Conservation (phyloP, 2,329 filamentous ascomycete species). For the Nothophaeocryptopus gaeumannii region DNA sequence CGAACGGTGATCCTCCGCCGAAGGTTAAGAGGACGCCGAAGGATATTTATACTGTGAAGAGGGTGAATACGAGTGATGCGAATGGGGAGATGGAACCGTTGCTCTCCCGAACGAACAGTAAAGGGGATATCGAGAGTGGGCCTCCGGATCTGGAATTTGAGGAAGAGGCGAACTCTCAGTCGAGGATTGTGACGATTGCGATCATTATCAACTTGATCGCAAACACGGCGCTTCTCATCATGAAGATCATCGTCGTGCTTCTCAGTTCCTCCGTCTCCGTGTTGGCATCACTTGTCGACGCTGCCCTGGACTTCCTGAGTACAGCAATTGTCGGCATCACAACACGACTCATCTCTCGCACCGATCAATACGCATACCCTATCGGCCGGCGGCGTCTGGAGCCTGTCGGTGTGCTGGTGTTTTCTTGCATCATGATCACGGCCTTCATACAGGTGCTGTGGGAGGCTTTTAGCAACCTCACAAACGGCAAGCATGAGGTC, state of each 20-base stretch:
- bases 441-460: slow-evolving; percentile 76
- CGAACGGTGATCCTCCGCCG: slow-evolving; percentile 21
- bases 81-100: slow-evolving; percentile 37
- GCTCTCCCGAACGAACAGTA: slow-evolving; percentile 23
- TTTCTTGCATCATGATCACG: slow-evolving; percentile 82
- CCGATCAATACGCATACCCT: slow-evolving; percentile 73
- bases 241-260: slow-evolving; percentile 74
- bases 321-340: slow-evolving; percentile 80
- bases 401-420: slow-evolving; percentile 76
- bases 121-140: slow-evolving; percentile 11
- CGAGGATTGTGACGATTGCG: slow-evolving; percentile 75
- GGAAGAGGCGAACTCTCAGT: slow-evolving; percentile 71
- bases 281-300: slow-evolving; percentile 74
- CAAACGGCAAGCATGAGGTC: slow-evolving; percentile 59
- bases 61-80: slow-evolving; percentile 55
- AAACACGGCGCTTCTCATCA: slow-evolving; percentile 69
- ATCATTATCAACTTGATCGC: slow-evolving; percentile 83
- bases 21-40: slow-evolving; percentile 77
- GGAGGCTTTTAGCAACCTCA: slow-evolving; percentile 65
- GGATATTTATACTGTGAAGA: slow-evolving; percentile 71
- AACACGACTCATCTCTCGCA: slow-evolving; percentile 68
- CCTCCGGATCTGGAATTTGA: slow-evolving; percentile 65
- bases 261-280: slow-evolving; percentile 80
- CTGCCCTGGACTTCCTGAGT: slow-evolving; percentile 74
- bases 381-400: slow-evolving; percentile 75